Conservation (phyloP, 192 early-diverging fungal genomes). For the Podochytrium sp. region DNA sequence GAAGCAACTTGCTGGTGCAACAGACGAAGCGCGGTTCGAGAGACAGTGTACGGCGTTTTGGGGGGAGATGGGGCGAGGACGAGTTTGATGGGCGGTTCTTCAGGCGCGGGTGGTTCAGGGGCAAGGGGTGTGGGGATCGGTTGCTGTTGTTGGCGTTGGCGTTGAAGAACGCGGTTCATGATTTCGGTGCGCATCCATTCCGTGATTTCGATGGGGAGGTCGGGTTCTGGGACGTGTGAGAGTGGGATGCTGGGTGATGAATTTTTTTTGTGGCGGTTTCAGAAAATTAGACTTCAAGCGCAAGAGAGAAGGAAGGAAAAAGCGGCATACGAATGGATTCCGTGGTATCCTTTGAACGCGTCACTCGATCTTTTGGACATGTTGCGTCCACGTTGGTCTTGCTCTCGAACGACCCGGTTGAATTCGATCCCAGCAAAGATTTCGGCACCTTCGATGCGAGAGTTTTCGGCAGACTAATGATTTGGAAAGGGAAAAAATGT, state of each 20-base stretch:
- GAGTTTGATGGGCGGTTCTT: too few species aligned
- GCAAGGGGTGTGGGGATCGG: too few species aligned
- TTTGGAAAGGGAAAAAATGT: too few species aligned
- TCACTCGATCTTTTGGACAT: not conserved
- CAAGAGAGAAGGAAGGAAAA: too few species aligned
- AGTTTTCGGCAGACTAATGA: constrained; percentile 17
- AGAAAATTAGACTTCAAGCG: too few species aligned
- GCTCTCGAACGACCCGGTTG: not conserved
- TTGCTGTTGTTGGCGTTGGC: too few species aligned
- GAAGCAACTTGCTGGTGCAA: not conserved
- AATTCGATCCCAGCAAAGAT: constrained; percentile 7
- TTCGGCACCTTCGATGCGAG: not conserved
- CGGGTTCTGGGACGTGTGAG: not conserved
- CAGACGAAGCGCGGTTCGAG: not conserved
- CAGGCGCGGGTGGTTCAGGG: too few species aligned
- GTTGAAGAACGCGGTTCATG: constrained; percentile 16
- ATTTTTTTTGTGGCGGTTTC: not conserved
- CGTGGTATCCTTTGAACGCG: constrained; percentile 9
- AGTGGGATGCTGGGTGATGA: not conserved
- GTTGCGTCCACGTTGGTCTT: not conserved
- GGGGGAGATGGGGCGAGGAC: not conserved
- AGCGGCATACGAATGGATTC: constrained; percentile 4
- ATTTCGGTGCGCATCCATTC: constrained; percentile 29
- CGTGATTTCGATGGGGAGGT: constrained; percentile 2
- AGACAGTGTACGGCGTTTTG: not conserved